Conservation (phyloP, 371 early-diverging fungal species). For the Mucor velutinosus region DNA sequence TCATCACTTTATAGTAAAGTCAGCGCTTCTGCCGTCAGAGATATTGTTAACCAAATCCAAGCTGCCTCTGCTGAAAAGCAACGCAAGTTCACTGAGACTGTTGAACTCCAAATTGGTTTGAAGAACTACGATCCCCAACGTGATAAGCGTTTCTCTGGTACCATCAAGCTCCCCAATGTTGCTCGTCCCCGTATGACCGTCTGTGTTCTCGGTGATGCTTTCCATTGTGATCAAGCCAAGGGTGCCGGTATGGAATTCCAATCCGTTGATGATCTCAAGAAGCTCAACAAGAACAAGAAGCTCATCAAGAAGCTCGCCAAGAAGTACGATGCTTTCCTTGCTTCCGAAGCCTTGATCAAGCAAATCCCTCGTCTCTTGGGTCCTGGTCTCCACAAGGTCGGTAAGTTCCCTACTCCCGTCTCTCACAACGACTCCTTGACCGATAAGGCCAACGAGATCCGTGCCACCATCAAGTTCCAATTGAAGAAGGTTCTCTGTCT, state of each 20-base stretch:
- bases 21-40: conserved; percentile 86
- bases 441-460: conserved; percentile 93
- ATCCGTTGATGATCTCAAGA: conserved; percentile 98
- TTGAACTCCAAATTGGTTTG: conserved; percentile 97
- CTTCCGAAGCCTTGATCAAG: conserved; percentile 98
- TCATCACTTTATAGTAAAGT: conserved; percentile 70
- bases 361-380: conserved; percentile 98
- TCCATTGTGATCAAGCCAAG: conserved; percentile 95
- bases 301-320: conserved; percentile 97
- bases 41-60: conserved; percentile 71
- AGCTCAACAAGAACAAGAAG: conserved; percentile 99
- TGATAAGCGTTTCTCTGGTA: conserved; percentile 40
- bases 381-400: conserved; percentile 96
- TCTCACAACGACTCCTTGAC: conserved; percentile 90
- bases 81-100: conserved; percentile 93
- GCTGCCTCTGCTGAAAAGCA: conserved; percentile 82
- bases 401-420: conserved; percentile 98
- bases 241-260: conserved; percentile 90
- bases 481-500: conserved; percentile 98
- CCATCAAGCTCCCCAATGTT: conserved; percentile 33
- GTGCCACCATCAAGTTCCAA: conserved; percentile 99
- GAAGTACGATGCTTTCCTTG: conserved; percentile 96
- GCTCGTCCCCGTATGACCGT: conserved; percentile 96
- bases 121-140: conserved; percentile 97
- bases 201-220: conserved; percentile 97